Conservation (phyloP, 2,329 filamentous ascomycete species). For the Tympanopsis confertula region DNA sequence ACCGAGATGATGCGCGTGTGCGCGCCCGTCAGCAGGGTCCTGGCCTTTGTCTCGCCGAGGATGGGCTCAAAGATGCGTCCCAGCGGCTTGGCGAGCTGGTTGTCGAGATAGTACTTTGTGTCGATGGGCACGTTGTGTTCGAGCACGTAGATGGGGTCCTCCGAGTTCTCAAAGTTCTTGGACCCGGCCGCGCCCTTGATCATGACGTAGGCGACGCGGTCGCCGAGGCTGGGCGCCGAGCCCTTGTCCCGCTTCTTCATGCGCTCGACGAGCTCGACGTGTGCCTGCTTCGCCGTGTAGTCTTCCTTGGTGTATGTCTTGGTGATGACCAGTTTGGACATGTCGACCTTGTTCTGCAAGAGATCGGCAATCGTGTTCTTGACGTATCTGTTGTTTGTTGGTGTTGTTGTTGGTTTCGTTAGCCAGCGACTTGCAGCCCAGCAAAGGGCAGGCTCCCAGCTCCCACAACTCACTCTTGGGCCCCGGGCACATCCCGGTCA, state of each 20-base stretch:
- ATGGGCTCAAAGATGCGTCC: conserved; percentile 96
- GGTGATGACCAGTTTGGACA: conserved; percentile 98
- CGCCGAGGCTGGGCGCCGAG: conserved; percentile 81
- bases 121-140: conserved; percentile 97
- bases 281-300: conserved; percentile 87
- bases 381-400: conserved; percentile 61
- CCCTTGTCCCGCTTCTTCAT: conserved; percentile 97
- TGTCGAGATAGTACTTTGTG: conserved; percentile 96
- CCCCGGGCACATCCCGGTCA: conserved; percentile 77
- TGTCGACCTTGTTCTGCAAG: conserved; percentile 93
- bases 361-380: conserved; percentile 92
- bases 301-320: conserved; percentile 87
- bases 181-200: conserved; percentile 78
- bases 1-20: conserved; percentile 90
- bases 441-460: too few species aligned
- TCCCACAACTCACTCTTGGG: conserved; percentile 80
- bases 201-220: conserved; percentile 97
- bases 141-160: conserved; percentile 92
- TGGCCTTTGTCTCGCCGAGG: conserved; percentile 82
- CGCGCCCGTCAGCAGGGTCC: conserved; percentile 74
- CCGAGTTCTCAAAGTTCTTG: conserved; percentile 93
- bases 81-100: conserved; percentile 90
- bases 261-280: conserved; percentile 85
- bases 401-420: too few species aligned
- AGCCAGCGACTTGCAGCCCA: too few species aligned